Evolutionary conservation across 1,284 basidiomycete species (phyloP).

Genomic region (Cryptococcus floricola): DNA sequence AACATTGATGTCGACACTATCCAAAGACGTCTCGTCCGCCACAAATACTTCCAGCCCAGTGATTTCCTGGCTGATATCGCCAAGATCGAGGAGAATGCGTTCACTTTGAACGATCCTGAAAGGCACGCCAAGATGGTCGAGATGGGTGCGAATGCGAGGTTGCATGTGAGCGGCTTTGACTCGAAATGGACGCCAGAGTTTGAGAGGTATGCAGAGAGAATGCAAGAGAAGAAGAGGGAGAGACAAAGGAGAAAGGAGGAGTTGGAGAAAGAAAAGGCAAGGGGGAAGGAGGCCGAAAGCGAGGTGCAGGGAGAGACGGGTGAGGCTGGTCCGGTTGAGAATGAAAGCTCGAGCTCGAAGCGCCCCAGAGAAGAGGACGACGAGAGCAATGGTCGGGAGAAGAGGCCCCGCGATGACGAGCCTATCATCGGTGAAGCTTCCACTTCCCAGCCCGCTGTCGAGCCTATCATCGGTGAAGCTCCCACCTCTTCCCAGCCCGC

Average conservation of each 20-base stretch:
- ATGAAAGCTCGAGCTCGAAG: constrained; percentile 15
- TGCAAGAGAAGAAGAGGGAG: constrained; percentile 59
- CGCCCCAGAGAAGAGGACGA: constrained; percentile 41
- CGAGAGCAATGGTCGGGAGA: constrained; percentile 48
- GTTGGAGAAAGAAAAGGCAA: constrained; percentile 55
- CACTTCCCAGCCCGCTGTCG: too few relatives aligned
- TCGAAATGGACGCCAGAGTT: constrained; percentile 76
- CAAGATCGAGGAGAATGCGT: constrained; percentile 86
- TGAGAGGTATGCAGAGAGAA: constrained; percentile 77
- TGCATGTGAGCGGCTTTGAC: constrained; percentile 83
- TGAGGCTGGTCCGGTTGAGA: background rate
- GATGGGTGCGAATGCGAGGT: constrained; percentile 80
- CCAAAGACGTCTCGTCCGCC: constrained; percentile 78
- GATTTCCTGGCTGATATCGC: constrained; percentile 84
- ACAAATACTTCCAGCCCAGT: constrained; percentile 79
- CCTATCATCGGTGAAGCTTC: background rate
- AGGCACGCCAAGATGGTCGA: constrained; percentile 76
- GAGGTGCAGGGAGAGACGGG: background rate
- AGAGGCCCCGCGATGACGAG: constrained; percentile 65
- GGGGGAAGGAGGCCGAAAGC: constrained; percentile 41
- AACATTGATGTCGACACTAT: constrained; percentile 90
- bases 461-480: background rate
- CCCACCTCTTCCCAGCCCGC: too few relatives aligned
- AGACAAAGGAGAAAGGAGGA: constrained; percentile 66
- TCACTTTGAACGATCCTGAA: constrained; percentile 67